These are phyloP conservation scores for Alternaria angustiovoidea DNA, from an alignment of 2,329 filamentous ascomycete genomes.

Conservation along the genomic window DNA sequence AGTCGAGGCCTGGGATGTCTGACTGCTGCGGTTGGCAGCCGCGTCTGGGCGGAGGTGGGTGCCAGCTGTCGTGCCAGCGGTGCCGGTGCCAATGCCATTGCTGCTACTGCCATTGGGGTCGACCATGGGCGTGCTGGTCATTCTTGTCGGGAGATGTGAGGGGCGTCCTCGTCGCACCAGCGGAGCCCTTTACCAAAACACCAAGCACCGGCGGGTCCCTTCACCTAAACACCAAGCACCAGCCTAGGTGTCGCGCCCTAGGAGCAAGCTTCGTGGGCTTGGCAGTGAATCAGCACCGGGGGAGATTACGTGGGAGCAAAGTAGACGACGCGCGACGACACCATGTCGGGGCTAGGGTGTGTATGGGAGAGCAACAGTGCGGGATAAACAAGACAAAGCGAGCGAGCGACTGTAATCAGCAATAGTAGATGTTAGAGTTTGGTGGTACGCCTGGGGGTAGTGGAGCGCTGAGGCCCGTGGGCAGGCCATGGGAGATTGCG, in stretches of 20 bases:
- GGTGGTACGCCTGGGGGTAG: conserved; percentile 7
- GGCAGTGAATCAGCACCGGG: conserved; percentile 29
- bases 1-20: not conserved
- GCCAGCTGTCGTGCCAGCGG: not conserved
- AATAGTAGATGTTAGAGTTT: not conserved
- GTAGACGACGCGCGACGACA: conserved; percentile 32
- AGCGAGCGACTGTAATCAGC: conserved; percentile 3
- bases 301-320: conserved; percentile 39
- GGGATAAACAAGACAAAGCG: not conserved
- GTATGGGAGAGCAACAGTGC: conserved; percentile 7
- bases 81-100: not conserved
- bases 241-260: conserved; percentile 25
- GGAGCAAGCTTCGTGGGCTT: conserved; percentile 20
- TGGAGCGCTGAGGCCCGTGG: conserved; percentile 11
- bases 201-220: conserved; percentile 14
- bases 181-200: conserved; percentile 10
- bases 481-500: conserved; percentile 20
- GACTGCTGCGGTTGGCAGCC: conserved; percentile 11
- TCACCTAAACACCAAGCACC: conserved; percentile 10
- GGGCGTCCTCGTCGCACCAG: conserved; percentile 32
- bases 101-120: conserved; percentile 24
- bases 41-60: conserved; percentile 32
- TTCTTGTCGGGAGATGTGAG: conserved; percentile 30
- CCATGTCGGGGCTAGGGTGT: conserved; percentile 27
- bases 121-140: conserved; percentile 42